Conservation (phyloP, 495 filamentous ascomycete genomes). For the Aspergillus bridgeri region DNA sequence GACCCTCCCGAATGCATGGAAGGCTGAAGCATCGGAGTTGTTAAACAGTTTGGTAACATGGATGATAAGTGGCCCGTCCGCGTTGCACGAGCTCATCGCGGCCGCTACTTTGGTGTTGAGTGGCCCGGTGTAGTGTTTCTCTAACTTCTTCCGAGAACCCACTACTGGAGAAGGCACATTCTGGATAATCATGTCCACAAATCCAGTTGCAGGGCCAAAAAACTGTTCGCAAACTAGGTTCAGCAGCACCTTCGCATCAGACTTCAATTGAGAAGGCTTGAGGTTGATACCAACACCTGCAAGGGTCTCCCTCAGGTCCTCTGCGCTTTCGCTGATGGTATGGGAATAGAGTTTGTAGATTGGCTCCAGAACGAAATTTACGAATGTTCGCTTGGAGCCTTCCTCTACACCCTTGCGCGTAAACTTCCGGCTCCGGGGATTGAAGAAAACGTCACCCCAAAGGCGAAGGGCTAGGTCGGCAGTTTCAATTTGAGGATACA, state of each 20-base stretch:
- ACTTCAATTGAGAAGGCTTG: slow-evolving; percentile 87
- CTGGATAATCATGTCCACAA: slow-evolving; percentile 92
- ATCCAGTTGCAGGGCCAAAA: slow-evolving; percentile 83
- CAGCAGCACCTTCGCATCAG: slow-evolving; percentile 83
- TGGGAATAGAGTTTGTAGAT: slow-evolving; percentile 98
- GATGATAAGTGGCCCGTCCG: slow-evolving; percentile 85
- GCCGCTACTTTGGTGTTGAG: slow-evolving; percentile 78
- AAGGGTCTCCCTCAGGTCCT: slow-evolving; percentile 78
- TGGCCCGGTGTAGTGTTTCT: slow-evolving; percentile 93
- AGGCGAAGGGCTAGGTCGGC: slow-evolving; percentile 75
- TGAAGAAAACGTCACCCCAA: slow-evolving; percentile 98
- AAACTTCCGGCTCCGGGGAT: slow-evolving; percentile 84
- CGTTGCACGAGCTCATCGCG: slow-evolving; percentile 77
- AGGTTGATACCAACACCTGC: slow-evolving; percentile 75
- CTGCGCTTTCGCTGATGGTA: slow-evolving; percentile 85
- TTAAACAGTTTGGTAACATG: slow-evolving; percentile 93
- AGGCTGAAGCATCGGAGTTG: slow-evolving; percentile 78
- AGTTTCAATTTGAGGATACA: slow-evolving; percentile 73
- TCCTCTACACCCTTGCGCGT: slow-evolving; percentile 83
- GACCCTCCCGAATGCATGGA: slow-evolving; percentile 85
- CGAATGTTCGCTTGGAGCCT: slow-evolving; percentile 78
- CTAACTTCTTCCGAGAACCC: slow-evolving; percentile 69
- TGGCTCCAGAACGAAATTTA: slow-evolving; percentile 92
- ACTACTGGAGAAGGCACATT: slow-evolving; percentile 86
- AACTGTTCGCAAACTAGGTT: slow-evolving; percentile 92